Evolutionary conservation across 2,329 filamentous ascomycete genomes (phyloP), one percentile per base, ranked within the genome.

Genomic region (Dothiorella sarmentorum): DNA sequence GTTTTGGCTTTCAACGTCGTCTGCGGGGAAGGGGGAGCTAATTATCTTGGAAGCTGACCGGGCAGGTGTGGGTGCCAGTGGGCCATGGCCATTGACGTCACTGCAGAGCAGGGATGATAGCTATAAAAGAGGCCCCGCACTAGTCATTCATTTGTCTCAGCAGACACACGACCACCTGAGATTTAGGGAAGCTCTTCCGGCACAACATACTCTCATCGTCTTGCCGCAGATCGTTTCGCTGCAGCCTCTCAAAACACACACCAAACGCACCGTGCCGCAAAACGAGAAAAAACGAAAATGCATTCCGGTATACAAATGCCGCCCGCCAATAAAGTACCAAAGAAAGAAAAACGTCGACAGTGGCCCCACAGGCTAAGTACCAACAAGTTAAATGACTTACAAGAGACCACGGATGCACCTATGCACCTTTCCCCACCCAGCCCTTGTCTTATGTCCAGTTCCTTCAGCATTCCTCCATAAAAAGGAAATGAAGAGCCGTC

Each of bases 251-350:
- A 10, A 5, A 29, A 29, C 10, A 10, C 27, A 29, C 10, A 29
- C 10, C 27, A 10, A 29, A 10, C 5, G 27, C 27, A 29, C 7
- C 29, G 13, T n/a, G 29, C 10, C 9, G 13, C 9, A 6, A 10
- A 31, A 31, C 10, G 4, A 45, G 10, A 45, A 17, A 38, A 27
- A 40, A 20, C n/a, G 24, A 40, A 38, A 53, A 53, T 53, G 49
- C 49, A 53, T 53, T 53, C 49, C 40, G 49, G 49, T 53, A 53
- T 53, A 53, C 49, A 53, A 24, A 53, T 53, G 49, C 49, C 49
- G 24, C 35, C 33, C 49, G 17, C 33, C 24, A 18, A 40, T 4
- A 18, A 40, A 20, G 29, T 1, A 17, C 4, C 24, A 40, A 40
- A 11, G 24, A 40, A 18, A 17, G 29, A 31, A 37, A 13, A 53